Base-by-base conservation (phyloP, 1,284 basidiomycete species). In the Hymenochaete sp. region DNA sequence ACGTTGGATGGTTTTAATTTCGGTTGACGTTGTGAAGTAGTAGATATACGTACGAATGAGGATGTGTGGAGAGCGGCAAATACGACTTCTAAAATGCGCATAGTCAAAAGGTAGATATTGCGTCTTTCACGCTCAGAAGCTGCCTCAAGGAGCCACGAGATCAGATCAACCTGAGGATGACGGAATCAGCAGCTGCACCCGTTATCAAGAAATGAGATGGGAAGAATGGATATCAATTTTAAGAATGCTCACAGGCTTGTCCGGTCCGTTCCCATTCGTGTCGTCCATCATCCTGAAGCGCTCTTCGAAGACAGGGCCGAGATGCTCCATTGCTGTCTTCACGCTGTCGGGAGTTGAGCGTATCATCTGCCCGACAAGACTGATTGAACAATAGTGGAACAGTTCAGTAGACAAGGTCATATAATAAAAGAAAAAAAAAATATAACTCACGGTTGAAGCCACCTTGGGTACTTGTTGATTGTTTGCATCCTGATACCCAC, bases 81-180 rank as follows among this genome's bases (percentile, higher is more conserved):
- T 46, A 66, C 68, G 31, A 67, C 22, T 1, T 49, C 10, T 6
- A 71, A 52, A 4, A 71, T 27, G 9, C 62, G 58, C 5, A 52
- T 50, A 1, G 63, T 60, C 14, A 73, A 47, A 9, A 55, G 56
- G 19, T 56, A 45, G 0, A 59, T 44, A 0, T 57, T 59, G 9
- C 51, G 59, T 33, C 68, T 60, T 8, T 60, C 55, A n/a, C 40
- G 39, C 3, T 59, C 62, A 4, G 57, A 52, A 1, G 64, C 60
- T 4, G 53, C 58, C n/a, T 72, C 66, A 48, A 73, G 59, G 14
- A 72, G 45, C 70, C 70, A 73, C 32, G 59, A 62, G 9, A 77
- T 51, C 28, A 67, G 44, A 48, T 70, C 67, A 46, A 67, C 64
- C 65, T 71, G 10, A n/a, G 13, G 7, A n/a, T 11, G 3, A 9